Base-by-base conservation (phyloP, 805 yeast genomes). In the Candida boidinii region DNA sequence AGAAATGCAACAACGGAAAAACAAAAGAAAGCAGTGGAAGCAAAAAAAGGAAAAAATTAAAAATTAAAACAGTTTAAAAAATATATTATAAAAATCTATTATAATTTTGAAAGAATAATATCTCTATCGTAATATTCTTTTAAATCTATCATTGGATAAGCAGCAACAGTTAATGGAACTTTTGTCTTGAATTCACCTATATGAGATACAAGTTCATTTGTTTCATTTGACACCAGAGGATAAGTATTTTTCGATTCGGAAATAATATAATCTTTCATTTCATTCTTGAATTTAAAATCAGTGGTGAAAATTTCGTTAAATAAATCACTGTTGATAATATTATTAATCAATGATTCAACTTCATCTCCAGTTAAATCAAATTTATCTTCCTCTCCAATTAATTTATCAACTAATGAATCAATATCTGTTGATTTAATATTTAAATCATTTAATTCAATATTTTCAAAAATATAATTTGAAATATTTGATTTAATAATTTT, bases 141-240 rank as follows among this genome's bases (percentile, higher is more conserved):
- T 5, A 51, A 41, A 4, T 36, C 35, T 14, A 49, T 44, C 23
- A 53, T 44, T 1, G 94, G 86, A 31, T 49, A 54, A 8, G 92
- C 83, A n/a, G 76, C 68, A 1, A 73, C 71, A 1, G 87, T 79
- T 31, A 73, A 47, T 28, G 59, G 61, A 41, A 74, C 54, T 3
- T 54, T 49, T 14, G 73, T 54, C 53, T 79, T 80, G 66, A 84
- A 82, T 18, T 56, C 63, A 2, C 72, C 75, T 17, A 68, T 52
- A 39, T 64, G 59, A 1, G 51, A 49, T 38, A 78, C 63, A 11
- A 55, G 32, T 25, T 53, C 50, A 8, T 82, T 84, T 2, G 60
- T 56, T 6, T 40, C 36, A n/a, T 33, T 25, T 5, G 27, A 37
- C 16, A 38, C 17, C 17, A 41, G 9, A 4, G 34, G 9, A 23